Percentiles rank a stretch among this genome's conserved stretches.
phyloP scores from a whole-genome alignment of 2,329 filamentous ascomycete genomes.

The Talaromyces sp. region DNA sequence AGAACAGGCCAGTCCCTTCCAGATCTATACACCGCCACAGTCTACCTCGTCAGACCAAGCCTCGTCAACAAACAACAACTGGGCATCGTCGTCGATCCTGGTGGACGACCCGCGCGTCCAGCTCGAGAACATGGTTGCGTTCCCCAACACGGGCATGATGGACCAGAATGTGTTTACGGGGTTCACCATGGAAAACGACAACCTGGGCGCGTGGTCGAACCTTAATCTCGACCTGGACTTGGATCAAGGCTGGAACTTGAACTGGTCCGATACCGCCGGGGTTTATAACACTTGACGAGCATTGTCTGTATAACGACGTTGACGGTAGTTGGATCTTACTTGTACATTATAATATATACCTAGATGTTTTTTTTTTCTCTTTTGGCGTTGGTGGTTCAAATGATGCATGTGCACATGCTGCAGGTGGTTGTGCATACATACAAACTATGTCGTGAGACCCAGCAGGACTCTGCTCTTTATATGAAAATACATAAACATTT shows the following conservation, averaged over 20 bases:
- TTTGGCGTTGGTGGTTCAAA: background rate
- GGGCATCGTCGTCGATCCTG: constrained; percentile 8
- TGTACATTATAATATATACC: background rate
- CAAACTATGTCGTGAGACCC: background rate
- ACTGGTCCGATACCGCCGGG: constrained; percentile 26
- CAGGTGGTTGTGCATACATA: no score
- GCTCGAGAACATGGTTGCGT: constrained; percentile 15
- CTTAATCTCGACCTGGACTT: constrained; percentile 28
- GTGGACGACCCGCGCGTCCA: constrained; percentile 17
- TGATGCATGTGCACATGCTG: background rate
- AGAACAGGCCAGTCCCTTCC: constrained; percentile 12
- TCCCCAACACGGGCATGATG: constrained; percentile 16
- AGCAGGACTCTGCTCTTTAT: background rate
- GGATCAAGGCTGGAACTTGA: constrained; percentile 36
- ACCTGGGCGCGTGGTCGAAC: constrained; percentile 22
- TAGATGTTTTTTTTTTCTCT: background rate
- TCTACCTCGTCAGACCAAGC: constrained; percentile 13
- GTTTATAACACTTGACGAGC: background rate
- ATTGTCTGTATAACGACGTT: background rate
- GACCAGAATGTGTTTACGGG: constrained; percentile 20
- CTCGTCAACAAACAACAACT: background rate
- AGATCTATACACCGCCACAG: constrained; percentile 21
- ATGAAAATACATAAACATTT: background rate
- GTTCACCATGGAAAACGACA: constrained; percentile 18
- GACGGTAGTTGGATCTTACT: background rate